These are phyloP conservation scores for Huntiella savannae DNA, from an alignment of 2,329 filamentous ascomycete species.

Conservation along the genomic window DNA sequence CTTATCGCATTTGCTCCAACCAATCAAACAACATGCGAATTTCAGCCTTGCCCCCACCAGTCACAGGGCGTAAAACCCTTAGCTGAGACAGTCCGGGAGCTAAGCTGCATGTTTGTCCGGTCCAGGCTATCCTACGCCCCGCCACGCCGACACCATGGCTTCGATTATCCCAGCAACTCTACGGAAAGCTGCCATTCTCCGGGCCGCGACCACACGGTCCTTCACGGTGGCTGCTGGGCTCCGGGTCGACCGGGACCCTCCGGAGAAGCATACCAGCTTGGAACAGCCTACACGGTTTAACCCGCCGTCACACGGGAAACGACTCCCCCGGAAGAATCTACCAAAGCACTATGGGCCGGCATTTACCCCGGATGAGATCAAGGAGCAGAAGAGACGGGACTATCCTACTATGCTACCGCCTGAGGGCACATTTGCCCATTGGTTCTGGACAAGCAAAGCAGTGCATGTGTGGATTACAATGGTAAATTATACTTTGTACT, in stretches of 20 bases:
- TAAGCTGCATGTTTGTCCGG: too few species aligned
- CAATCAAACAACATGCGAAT: too few species aligned
- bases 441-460: slow-evolving; percentile 58
- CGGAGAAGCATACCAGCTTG: slow-evolving; percentile 47
- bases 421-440: slow-evolving; percentile 61
- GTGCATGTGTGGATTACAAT: slow-evolving; percentile 73
- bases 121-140: too few species aligned
- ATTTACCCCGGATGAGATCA: slow-evolving; percentile 44
- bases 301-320: slow-evolving; percentile 70
- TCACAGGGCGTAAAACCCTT: too few species aligned
- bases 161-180: too few species aligned
- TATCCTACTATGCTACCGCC: slow-evolving; percentile 87
- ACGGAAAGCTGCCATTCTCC: slow-evolving; percentile 1
- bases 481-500: slow-evolving; percentile 29
- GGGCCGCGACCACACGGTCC: too few species aligned
- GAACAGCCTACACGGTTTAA: slow-evolving; percentile 80
- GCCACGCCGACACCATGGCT: too few species aligned
- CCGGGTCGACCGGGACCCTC: not conserved
- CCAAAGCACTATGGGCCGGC: slow-evolving; percentile 59
- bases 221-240: too few species aligned
- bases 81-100: too few species aligned
- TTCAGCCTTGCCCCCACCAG: too few species aligned
- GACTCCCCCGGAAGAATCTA: slow-evolving; percentile 37
- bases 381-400: slow-evolving; percentile 45
- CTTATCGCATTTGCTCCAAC: too few species aligned